A percentile compares a stretch with the other conserved stretches of the same genome.
Evolutionary conservation across 2,329 filamentous ascomycete genomes (phyloP).

Genomic region (Pseudogymnoascus sp.): DNA sequence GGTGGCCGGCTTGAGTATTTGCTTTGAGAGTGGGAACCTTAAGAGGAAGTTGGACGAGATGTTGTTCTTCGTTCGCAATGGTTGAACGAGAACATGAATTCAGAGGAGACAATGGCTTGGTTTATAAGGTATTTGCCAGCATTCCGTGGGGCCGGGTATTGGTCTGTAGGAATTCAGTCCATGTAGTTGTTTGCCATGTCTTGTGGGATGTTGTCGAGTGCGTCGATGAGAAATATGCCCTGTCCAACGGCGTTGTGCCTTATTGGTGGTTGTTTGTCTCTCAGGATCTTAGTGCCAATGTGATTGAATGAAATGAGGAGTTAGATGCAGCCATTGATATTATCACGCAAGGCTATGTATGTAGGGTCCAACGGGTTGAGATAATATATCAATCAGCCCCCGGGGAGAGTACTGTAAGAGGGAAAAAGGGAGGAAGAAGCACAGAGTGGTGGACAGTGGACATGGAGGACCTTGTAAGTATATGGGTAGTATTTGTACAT

Average conservation of each 20-base stretch:
- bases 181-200: slow-evolving; percentile 26
- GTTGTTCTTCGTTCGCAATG: neutral
- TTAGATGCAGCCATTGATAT: slow-evolving; percentile 9
- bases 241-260: neutral
- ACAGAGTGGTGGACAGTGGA: neutral
- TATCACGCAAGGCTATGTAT: slow-evolving; percentile 6
- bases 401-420: neutral
- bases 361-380: neutral
- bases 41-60: neutral
- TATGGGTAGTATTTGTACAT: slow-evolving; percentile 4
- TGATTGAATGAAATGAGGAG: slow-evolving; percentile 4
- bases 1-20: neutral
- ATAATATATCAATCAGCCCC: slow-evolving; percentile 5
- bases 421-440: neutral
- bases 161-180: slow-evolving; percentile 23
- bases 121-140: slow-evolving; percentile 27
- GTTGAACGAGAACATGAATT: neutral
- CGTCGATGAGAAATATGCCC: slow-evolving; percentile 2
- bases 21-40: neutral
- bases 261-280: slow-evolving; percentile 8
- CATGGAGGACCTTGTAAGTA: slow-evolving; percentile 5
- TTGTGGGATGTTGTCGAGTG: slow-evolving; percentile 19
- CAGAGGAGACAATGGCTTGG: slow-evolving; percentile 10
- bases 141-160: slow-evolving; percentile 25
- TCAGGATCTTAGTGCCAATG: neutral